Conservation (phyloP, 805 yeast species). For the Starmerella vitae region DNA sequence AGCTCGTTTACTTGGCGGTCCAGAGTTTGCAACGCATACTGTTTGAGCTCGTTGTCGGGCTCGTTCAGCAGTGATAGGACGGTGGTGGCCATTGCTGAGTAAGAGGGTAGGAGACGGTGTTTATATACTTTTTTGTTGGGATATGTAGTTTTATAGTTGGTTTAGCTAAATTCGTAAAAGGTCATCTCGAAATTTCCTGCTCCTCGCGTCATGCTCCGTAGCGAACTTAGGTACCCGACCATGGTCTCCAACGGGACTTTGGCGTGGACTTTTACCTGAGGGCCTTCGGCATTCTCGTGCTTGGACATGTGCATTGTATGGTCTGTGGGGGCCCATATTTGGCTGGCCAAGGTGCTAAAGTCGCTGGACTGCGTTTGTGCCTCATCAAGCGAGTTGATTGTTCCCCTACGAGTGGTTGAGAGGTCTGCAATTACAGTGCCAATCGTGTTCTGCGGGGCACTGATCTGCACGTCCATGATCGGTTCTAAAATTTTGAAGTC, state of each 20-base stretch:
- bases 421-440: constrained; percentile 80
- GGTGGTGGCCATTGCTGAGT: constrained; percentile 50
- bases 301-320: constrained; percentile 33
- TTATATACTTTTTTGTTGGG: not conserved
- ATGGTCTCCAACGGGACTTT: constrained; percentile 75
- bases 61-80: constrained; percentile 81
- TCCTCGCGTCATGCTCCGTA: constrained; percentile 81
- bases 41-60: constrained; percentile 59
- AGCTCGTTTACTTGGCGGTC: constrained; percentile 74
- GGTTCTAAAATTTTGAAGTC: constrained; percentile 65
- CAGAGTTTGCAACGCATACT: constrained; percentile 72
- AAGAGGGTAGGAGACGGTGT: not conserved
- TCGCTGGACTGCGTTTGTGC: constrained; percentile 6
- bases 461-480: constrained; percentile 60
- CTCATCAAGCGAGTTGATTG: constrained; percentile 42
- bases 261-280: constrained; percentile 42
- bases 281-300: constrained; percentile 20
- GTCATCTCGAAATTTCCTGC: constrained; percentile 73
- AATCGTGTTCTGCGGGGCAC: constrained; percentile 47
- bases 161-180: constrained; percentile 56
- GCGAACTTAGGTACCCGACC: constrained; percentile 70
- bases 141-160: too few relatives aligned
- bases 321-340: constrained; percentile 35
- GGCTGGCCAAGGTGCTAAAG: constrained; percentile 33
- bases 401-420: constrained; percentile 63